Evolutionary conservation across 2,329 filamentous ascomycete genomes (phyloP), one percentile per base, ranked within the genome.

Genomic region (Fusarium heterosporum): DNA sequence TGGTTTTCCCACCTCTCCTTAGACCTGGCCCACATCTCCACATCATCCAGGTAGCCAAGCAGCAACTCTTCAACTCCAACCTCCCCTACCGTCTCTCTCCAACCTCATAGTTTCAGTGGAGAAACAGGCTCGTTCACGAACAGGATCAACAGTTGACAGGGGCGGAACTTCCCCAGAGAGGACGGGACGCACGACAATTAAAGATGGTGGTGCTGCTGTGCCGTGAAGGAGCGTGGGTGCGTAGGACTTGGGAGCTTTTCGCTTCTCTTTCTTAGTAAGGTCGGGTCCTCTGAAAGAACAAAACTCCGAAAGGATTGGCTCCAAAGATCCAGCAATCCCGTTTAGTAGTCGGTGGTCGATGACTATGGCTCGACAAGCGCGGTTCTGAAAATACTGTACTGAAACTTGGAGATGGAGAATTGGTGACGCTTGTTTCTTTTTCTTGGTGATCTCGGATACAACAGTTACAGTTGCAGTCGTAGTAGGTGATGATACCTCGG

Each of bases 291-390:
- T 55, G 41, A 48, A 59, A 59, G 45, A 52, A 51, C 41, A 60
- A 55, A 34, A 52, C 48, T 41, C 57, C 57, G 52, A 64, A 45
- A 39, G 36, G 42, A 61, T 34, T 43, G 38, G 55, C 55, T 48
- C 50, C 45, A 56, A 45, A 42, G 61, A 70, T 63, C 61, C 68
- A 57, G 53, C 60, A 64, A 62, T 70, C 60, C 66, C 64, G 64
- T 58, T 47, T 43, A 58, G 53, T 66, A 56, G 50, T 36, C 29
- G 32, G 28, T 54, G 32, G 17, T 36, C 32, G 32, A 14, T 8
- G 14, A 36, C 32, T 36, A 14, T 57, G 64, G 64, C 64, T 62
- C 66, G 64, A 72, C 66, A 70, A 71, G 64, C 69, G 69, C 64
- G 69, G 66, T 60, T 61, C 47, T 58, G 50, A 56, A 66, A 55